A percentile compares a stretch with the other conserved stretches of the same genome.
These are phyloP conservation scores for Eucalyptus sp. DNA, from an alignment of 345 rosid genomes.

Conservation along the genomic window DNA sequence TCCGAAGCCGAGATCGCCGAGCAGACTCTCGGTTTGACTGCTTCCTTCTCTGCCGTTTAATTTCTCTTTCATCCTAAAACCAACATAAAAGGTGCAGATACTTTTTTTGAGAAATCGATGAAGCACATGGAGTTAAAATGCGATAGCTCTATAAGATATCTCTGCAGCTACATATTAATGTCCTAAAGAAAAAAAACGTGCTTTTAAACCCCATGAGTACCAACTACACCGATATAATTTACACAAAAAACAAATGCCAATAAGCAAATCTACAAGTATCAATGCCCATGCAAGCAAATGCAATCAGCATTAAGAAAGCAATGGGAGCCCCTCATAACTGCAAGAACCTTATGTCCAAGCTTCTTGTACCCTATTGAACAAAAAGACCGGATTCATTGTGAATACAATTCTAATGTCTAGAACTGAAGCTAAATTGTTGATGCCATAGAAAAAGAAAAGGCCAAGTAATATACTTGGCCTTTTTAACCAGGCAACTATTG, in stretches of 20 bases:
- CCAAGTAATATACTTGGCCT: background rate
- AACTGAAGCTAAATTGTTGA: background rate
- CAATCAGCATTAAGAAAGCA: background rate
- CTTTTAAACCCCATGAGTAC: background rate
- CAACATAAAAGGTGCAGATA: background rate
- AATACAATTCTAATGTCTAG: background rate
- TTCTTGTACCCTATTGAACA: background rate
- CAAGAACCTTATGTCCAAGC: background rate
- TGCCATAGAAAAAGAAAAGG: background rate
- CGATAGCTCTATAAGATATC: background rate
- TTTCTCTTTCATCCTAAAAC: slow-evolving; percentile 81
- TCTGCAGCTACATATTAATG: background rate
- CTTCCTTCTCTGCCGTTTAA: slow-evolving; percentile 91
- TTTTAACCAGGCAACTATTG: background rate
- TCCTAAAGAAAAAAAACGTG: background rate
- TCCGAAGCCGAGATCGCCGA: slow-evolving; percentile 89
- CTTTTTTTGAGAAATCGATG: background rate
- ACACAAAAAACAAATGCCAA: background rate
- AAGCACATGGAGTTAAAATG: background rate
- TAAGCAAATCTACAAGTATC: background rate
- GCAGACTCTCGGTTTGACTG: slow-evolving; percentile 99
- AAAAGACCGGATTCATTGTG: background rate
- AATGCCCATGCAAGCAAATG: background rate
- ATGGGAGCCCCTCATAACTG: background rate
- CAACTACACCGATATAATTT: background rate